Evolutionary conservation across 2,329 filamentous ascomycete genomes (phyloP), one percentile per base, ranked within the genome.

Genomic region (Pyricularia sp.): DNA sequence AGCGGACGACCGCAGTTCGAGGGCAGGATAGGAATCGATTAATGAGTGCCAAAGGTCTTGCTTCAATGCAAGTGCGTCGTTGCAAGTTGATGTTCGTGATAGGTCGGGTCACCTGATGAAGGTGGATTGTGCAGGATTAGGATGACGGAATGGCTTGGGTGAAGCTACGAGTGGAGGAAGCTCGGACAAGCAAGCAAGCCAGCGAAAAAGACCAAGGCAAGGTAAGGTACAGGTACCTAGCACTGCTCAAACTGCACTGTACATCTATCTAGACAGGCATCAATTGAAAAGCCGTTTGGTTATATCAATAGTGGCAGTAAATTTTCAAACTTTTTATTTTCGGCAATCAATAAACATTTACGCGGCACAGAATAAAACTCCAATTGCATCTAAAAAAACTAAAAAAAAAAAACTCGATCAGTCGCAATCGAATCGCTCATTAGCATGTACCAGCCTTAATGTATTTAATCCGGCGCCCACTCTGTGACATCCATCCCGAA

Each of bases 141-240:
- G 22, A 63, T 63, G 62, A 63, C 62, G 62, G 62, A 63, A 63
- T 63, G 40, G 62, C 62, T 62, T 40, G 62, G 16, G 7, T 62
- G 61, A 49, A 49, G 40, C 40, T 49, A 49, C 19, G 40, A n/a
- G 40, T 49, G 40, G 40, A n/a, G 19, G 40, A 49, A 49, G 40
- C 40, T 49, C 40, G 40, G 40, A 49, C 40, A 49, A 49, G 40
- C 40, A 49, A 49, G 40, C 9, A 19, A n/a, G 40, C 40, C 2
- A 26, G 26, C 26, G 26, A 49, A 40, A 40, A 40, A 12, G 33
- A 49, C 40, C 19, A 33, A 33, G 31, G 31, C 40, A 49, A 49
- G 19, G 16, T 8, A 49, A 13, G 33, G 33, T 33, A 33, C 31
- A 4, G 13, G 35, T 19, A 49, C 4, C 7, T 19, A 49, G 19